Evolutionary conservation across 495 filamentous ascomycete species (phyloP), one percentile per base, ranked within the genome.

Genomic region (Cudoniella acicularis): DNA sequence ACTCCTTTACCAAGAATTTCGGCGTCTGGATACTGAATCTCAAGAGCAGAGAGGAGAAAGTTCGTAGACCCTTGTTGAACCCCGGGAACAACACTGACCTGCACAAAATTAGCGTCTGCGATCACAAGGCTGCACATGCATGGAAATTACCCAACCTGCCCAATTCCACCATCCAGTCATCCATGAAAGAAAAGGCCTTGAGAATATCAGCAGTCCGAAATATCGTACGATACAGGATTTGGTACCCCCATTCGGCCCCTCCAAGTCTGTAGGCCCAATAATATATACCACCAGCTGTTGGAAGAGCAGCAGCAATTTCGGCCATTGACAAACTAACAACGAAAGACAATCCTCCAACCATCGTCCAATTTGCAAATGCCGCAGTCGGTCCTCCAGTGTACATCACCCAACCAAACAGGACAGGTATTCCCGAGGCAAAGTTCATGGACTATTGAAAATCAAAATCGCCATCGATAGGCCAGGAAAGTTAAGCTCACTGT

Each of bases 261-360:
- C 68, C 69, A 1, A 70, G 54, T 25, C 63, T 64, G 54, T 68
- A 70, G 17, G 56, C 52, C 66, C 64, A 68, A 45, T 67, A 68
- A 53, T 72, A 72, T 18, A 74, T 71, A 11, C 72, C 72, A 3
- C 71, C 71, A 23, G 71, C 67, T 3, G 69, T 71, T 3, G 66
- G 66, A 16, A 65, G 56, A 2, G 64, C 61, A n/a, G 66, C 61
- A 21, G 63, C 68, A 48, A 68, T 67, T 52, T 67, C 64, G 36
- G 66, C 64, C 64, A 68, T 68, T 18, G 55, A 59, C 11, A 69
- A 43, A 24, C 53, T 62, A 20, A 69, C 64, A 43, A 69, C 61
- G 42, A 69, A 63, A 2, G 61, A 58, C 18, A 69, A 46, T 0
- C 60, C 63, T 10, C 69, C 63, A 25, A 68, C 61, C 59, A 67